phyloP scores from a whole-genome alignment of 768 basidiomycete genomes.

The Tricholoma flavovirens region DNA sequence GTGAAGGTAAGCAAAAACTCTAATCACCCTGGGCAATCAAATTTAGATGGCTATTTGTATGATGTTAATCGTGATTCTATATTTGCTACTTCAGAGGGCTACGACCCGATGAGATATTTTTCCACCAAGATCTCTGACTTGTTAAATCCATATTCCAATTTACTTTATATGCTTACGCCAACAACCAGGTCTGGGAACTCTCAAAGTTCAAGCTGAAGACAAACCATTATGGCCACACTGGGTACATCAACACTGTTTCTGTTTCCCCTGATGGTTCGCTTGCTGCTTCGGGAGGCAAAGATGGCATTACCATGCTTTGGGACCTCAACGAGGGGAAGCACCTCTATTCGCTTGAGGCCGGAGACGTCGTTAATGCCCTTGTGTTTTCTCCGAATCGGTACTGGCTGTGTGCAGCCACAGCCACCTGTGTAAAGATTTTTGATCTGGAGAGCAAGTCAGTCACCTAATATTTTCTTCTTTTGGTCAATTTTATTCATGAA shows the following conservation, averaged over 20 bases:
- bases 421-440: constrained; percentile 98
- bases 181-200: constrained; percentile 92
- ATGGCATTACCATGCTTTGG: constrained; percentile 99
- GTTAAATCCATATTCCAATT: constrained; percentile 22
- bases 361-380: constrained; percentile 96
- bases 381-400: constrained; percentile 99
- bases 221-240: constrained; percentile 99
- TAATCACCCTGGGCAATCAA: constrained; percentile 2
- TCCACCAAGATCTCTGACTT: constrained; percentile 77
- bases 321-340: constrained; percentile 99
- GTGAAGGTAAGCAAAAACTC: constrained; percentile 74
- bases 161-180: constrained; percentile 11
- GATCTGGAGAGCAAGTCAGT: constrained; percentile 98
- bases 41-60: constrained; percentile 12
- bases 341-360: constrained; percentile 98
- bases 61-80: constrained; percentile 39
- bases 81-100: constrained; percentile 89
- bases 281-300: constrained; percentile 98
- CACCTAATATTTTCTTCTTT: not conserved
- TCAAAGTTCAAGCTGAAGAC: constrained; percentile 99
- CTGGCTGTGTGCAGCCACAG: constrained; percentile 99
- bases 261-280: constrained; percentile 99
- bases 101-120: constrained; percentile 65
- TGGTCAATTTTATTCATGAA: constrained; percentile 1
- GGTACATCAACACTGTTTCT: constrained; percentile 97